A percentile compares a stretch with the other conserved stretches of the same genome.
These are phyloP conservation scores for Remersonia thermophila DNA, from an alignment of 2,329 filamentous ascomycete genomes.

Conservation along the genomic window DNA sequence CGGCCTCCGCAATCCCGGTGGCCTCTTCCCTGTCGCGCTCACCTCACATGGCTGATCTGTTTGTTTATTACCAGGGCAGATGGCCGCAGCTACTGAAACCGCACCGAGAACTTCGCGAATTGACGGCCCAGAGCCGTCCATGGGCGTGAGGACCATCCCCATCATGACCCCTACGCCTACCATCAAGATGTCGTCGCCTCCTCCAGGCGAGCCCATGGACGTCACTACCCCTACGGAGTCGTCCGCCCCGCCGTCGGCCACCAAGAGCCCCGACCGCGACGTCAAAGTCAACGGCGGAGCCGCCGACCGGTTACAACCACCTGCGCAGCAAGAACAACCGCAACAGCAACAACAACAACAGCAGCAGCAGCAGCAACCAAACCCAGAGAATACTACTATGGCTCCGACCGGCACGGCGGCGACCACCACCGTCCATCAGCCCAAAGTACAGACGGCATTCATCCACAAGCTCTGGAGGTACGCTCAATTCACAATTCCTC, in stretches of 20 bases:
- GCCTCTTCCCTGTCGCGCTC: not conserved
- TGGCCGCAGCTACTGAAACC: slow-evolving; percentile 42
- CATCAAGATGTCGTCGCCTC: slow-evolving; percentile 47
- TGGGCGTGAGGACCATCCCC: slow-evolving; percentile 43
- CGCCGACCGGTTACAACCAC: slow-evolving; percentile 10
- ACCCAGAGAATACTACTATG: slow-evolving; percentile 31
- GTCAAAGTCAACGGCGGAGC: slow-evolving; percentile 20
- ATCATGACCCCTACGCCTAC: slow-evolving; percentile 43
- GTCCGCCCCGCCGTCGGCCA: slow-evolving; percentile 30
- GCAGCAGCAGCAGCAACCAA: slow-evolving; percentile 25
- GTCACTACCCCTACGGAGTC: slow-evolving; percentile 41
- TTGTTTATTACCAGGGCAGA: slow-evolving; percentile 27
- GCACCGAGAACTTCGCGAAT: slow-evolving; percentile 31
- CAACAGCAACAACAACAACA: not conserved
- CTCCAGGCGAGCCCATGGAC: slow-evolving; percentile 49
- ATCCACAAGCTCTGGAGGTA: slow-evolving; percentile 99
- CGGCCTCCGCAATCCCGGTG: not conserved
- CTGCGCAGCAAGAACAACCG: slow-evolving; percentile 13
- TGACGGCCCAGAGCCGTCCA: slow-evolving; percentile 31
- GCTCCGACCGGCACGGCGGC: slow-evolving; percentile 44
- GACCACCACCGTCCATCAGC: slow-evolving; percentile 70
- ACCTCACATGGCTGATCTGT: slow-evolving; percentile 11
- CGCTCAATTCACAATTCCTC: slow-evolving; percentile 25
- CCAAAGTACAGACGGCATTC: slow-evolving; percentile 96
- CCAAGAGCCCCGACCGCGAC: slow-evolving; percentile 31